These are phyloP conservation scores for Nakaseomyces bracarensis DNA, from an alignment of 1,139 yeast genomes.

Conservation along the genomic window DNA sequence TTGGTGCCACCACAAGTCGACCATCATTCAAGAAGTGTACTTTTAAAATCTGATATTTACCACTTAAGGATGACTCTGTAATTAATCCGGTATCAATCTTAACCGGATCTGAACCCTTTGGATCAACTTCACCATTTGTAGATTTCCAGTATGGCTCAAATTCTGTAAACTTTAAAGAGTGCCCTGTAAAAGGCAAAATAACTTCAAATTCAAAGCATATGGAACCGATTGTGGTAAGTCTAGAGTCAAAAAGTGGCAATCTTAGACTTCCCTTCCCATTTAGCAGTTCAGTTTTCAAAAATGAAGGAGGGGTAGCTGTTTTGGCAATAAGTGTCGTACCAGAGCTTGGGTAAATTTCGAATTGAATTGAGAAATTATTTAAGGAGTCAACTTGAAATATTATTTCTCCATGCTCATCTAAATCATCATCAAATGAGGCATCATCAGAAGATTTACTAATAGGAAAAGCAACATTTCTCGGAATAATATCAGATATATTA, in stretches of 20 bases:
- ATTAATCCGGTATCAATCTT: constrained; percentile 41
- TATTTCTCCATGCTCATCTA: constrained; percentile 49
- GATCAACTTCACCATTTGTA: constrained; percentile 21
- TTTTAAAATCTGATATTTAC: constrained; percentile 63
- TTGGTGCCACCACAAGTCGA: constrained; percentile 76
- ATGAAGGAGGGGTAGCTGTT: constrained; percentile 59
- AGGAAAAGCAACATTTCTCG: constrained; percentile 77
- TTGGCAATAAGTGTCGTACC: constrained; percentile 90
- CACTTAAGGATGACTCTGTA: constrained; percentile 84
- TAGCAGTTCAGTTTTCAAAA: constrained; percentile 38
- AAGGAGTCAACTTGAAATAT: constrained; percentile 82
- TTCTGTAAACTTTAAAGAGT: constrained; percentile 77
- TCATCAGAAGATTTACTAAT: constrained; percentile 7
- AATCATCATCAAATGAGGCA: constrained; percentile 7
- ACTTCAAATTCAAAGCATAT: constrained; percentile 71
- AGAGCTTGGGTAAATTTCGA: constrained; percentile 88
- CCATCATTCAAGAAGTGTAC: constrained; percentile 75
- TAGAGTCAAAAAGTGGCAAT: constrained; percentile 73
- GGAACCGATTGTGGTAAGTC: constrained; percentile 78
- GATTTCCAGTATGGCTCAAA: constrained; percentile 97
- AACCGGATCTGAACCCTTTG: constrained; percentile 10
- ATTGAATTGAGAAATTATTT: constrained; percentile 71
- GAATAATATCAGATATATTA: constrained; percentile 63
- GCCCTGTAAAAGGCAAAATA: constrained; percentile 81
- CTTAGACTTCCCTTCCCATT: constrained; percentile 38